Evolutionary conservation across 345 rosid species (phyloP).

Genomic region (Camelina neglecta): DNA sequence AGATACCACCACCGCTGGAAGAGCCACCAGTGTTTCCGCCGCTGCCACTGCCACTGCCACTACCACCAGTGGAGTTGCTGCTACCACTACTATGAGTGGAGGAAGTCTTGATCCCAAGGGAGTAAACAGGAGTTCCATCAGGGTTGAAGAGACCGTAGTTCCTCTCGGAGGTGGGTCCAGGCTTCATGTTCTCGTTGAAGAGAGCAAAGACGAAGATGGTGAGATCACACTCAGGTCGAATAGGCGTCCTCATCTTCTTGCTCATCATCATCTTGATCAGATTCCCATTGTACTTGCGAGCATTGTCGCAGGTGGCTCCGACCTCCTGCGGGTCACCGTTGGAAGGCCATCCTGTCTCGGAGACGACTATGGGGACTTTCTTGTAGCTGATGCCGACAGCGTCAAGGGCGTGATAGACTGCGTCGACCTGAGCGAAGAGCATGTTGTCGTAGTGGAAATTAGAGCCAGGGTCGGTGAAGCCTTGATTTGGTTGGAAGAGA

Average conservation of each 20-base stretch:
- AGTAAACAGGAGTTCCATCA: constrained; percentile 79
- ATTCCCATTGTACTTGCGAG: constrained; percentile 86
- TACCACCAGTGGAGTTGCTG: constrained; percentile 29
- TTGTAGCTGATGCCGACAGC: constrained; percentile 53
- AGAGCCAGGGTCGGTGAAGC: constrained; percentile 69
- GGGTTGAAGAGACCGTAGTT: constrained; percentile 94
- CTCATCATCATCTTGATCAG: constrained; percentile 65
- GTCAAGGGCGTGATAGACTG: constrained; percentile 77
- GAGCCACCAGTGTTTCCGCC: constrained; percentile 38
- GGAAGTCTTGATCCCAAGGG: constrained; percentile 56
- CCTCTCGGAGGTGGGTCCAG: constrained; percentile 96
- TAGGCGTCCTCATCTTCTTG: constrained; percentile 79
- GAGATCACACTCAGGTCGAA: constrained; percentile 74
- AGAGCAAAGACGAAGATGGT: constrained; percentile 86
- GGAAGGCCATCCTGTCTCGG: constrained; percentile 99
- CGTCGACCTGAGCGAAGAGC: constrained; percentile 95
- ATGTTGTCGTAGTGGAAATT: constrained; percentile 89
- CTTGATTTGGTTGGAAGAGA: constrained; percentile 79
- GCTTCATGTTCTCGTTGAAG: constrained; percentile 96
- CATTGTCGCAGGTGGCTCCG: constrained; percentile 84
- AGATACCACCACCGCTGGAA: constrained; percentile 30
- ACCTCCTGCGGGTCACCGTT: constrained; percentile 82
- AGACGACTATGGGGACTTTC: constrained; percentile 73
- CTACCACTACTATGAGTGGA: constrained; percentile 27
- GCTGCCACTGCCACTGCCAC: constrained; percentile 4